Percentiles rank a stretch among this genome's conserved stretches.
phyloP scores from a whole-genome alignment of 148 eudicot species.

The Rhododendron molle region DNA sequence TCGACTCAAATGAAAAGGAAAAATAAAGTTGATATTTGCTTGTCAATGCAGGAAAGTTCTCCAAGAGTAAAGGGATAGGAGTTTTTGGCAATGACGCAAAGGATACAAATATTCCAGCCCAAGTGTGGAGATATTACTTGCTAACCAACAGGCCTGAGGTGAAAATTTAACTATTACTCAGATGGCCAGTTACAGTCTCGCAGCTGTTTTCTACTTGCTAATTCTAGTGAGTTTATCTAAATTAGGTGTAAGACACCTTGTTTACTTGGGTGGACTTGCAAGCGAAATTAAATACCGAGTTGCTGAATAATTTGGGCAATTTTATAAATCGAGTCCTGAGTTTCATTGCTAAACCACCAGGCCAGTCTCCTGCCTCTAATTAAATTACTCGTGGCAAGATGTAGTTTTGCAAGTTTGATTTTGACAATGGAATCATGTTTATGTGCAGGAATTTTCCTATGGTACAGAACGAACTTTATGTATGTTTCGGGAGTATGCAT shows the following conservation, averaged over 20 bases:
- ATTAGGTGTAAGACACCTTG: slow-evolving; percentile 74
- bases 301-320: slow-evolving; percentile 81
- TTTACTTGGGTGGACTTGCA: slow-evolving; percentile 82
- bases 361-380: slow-evolving; percentile 22
- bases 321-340: slow-evolving; percentile 85
- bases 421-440: not conserved
- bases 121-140: slow-evolving; percentile 87
- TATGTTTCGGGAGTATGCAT: too few relatives aligned
- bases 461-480: not conserved
- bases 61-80: slow-evolving; percentile 89
- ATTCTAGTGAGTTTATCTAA: slow-evolving; percentile 11
- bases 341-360: slow-evolving; percentile 79
- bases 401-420: not conserved
- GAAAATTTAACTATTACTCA: not conserved
- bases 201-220: not conserved
- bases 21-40: not conserved
- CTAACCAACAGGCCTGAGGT: slow-evolving; percentile 90
- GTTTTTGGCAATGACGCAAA: slow-evolving; percentile 90
- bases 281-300: slow-evolving; percentile 71
- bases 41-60: slow-evolving; percentile 60
- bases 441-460: not conserved
- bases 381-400: not conserved
- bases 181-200: not conserved
- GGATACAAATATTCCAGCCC: slow-evolving; percentile 76
- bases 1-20: not conserved